Evolutionary conservation across 2,329 filamentous ascomycete genomes (phyloP), one percentile per base, ranked within the genome.

Genomic region (Alternaria angustiovoidea): DNA sequence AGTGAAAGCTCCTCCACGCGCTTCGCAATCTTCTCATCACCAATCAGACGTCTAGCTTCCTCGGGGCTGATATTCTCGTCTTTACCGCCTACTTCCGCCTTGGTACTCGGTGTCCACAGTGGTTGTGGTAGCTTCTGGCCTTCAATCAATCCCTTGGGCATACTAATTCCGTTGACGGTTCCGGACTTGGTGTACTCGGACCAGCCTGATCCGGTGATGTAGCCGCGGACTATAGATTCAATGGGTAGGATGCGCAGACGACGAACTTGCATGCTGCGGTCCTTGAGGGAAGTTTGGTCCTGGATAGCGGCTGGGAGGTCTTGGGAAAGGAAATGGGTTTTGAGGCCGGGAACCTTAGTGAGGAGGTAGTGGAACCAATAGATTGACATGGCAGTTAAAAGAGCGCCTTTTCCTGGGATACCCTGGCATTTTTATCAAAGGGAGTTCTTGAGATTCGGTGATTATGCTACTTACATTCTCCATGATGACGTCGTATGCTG

Each of bases 401-500:
- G 83, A 46, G 85, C 80, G 63, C 90, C 90, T 79, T 91, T 92
- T 58, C 84, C 81, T 4, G 89, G 88, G 51, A 92, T 85, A 9
- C 88, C 89, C 87, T 90, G 43, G 8, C 59, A 28, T 39, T 58
- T 54, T n/a, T 54, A 36, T 39, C n/a, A 46, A 24, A 7, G 20
- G 22, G 24, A 5, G 4, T 16, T 24, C 6, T 24, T 22, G 39
- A 6, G 1, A 3, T n/a, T 18, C 11, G 6, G 16, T 22, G n/a
- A n/a, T 16, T 24, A 6, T 49, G 7, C n/a, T 5, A 71, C 79
- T 73, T 77, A 89, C 88, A 80, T 95, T 97, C 71, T 87, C 82
- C 85, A 96, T 89, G 70, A 96, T 88, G 70, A 96, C 93, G 85
- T 98, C 94, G 83, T 94, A 98, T 57, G 95, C 95, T 24, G 93